phyloP scores from a whole-genome alignment of 495 filamentous ascomycete species.

The Beverwykella pulmonaria region DNA sequence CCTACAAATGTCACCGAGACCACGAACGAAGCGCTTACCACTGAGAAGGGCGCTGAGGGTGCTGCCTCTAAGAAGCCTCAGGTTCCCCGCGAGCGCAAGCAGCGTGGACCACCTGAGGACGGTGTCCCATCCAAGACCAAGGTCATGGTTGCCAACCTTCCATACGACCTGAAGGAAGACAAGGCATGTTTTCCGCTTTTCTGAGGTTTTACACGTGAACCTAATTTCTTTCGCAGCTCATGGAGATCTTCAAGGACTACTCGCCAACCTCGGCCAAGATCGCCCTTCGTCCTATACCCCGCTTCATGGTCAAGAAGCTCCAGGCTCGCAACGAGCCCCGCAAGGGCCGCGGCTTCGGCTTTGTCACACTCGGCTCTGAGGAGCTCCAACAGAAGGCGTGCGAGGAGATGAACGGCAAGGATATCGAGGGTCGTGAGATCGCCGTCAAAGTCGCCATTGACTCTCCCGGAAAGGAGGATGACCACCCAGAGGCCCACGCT shows the following conservation, averaged over 20 bases:
- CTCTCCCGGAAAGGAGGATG: conserved; percentile 97
- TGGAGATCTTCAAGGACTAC: conserved; percentile 92
- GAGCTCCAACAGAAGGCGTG: conserved; percentile 97
- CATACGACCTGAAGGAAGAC: conserved; percentile 95
- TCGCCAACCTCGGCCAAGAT: conserved; percentile 93
- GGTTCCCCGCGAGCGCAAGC: conserved; percentile 62
- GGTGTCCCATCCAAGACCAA: conserved; percentile 98
- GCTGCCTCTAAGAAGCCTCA: conserved; percentile 52
- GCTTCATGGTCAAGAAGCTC: conserved; percentile 99
- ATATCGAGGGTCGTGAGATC: conserved; percentile 97
- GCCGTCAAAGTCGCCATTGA: conserved; percentile 99
- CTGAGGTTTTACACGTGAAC: neutral
- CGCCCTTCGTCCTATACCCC: conserved; percentile 94
- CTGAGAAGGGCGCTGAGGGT: conserved; percentile 53
- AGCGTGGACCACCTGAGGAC: conserved; percentile 96
- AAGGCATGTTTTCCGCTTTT: conserved; percentile 63
- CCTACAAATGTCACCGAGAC: conserved; percentile 61
- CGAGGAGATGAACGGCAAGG: conserved; percentile 97
- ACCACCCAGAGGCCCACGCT: conserved; percentile 54
- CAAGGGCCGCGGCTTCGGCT: conserved; percentile 99
- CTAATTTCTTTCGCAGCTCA: conserved; percentile 63
- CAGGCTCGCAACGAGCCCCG: conserved; percentile 95
- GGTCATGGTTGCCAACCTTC: conserved; percentile 99
- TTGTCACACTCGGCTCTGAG: conserved; percentile 93
- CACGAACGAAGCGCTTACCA: conserved; percentile 59